Conservation (phyloP, 495 filamentous ascomycete genomes). For the Penicillium waksmanii region DNA sequence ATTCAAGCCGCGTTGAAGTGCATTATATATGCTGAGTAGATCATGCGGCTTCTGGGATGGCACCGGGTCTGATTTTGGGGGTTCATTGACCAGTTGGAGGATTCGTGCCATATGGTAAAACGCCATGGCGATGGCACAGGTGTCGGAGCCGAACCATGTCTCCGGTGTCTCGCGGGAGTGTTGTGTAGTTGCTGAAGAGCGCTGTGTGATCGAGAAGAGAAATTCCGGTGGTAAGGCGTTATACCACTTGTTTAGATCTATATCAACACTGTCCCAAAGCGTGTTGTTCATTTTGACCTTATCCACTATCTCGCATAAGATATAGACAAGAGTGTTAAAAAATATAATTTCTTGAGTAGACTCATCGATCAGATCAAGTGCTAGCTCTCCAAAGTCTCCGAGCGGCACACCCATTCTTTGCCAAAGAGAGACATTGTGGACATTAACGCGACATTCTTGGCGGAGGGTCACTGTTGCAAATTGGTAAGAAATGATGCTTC, state of each 20-base stretch:
- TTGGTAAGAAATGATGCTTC: neutral
- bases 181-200: neutral
- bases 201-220: conserved; percentile 10
- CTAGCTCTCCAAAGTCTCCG: conserved; percentile 34
- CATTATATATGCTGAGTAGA: conserved; percentile 41
- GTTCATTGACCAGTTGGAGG: conserved; percentile 50
- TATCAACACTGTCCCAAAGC: conserved; percentile 14
- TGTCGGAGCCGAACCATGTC: conserved; percentile 52
- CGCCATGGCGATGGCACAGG: conserved; percentile 54
- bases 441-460: conserved; percentile 48
- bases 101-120: conserved; percentile 56
- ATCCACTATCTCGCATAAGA: conserved; percentile 52
- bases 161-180: conserved; percentile 30
- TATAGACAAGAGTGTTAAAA: conserved; percentile 43
- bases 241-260: conserved; percentile 17
- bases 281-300: conserved; percentile 17
- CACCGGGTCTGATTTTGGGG: conserved; percentile 41
- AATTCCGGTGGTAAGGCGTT: conserved; percentile 12
- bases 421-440: conserved; percentile 49
- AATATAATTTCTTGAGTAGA: neutral
- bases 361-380: conserved; percentile 1
- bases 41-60: conserved; percentile 33
- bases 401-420: conserved; percentile 50
- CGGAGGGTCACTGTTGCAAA: conserved; percentile 45
- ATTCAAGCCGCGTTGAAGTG: conserved; percentile 39